Percentiles rank a stretch among this genome's conserved stretches.
Conservation (phyloP, 345 rosid species). For the Gossypium arboreum region DNA sequence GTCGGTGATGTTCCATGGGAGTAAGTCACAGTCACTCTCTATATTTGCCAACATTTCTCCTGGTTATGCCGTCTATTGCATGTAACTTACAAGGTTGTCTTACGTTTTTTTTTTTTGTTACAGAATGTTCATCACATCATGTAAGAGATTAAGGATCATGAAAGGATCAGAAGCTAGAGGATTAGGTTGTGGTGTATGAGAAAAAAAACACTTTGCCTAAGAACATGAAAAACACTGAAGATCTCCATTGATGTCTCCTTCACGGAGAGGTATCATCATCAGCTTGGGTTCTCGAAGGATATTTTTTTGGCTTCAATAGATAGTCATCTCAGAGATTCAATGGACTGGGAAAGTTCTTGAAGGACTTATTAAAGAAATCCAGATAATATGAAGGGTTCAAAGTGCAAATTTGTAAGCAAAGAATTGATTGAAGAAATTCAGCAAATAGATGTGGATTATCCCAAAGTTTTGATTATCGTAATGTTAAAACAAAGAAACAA, state of each 20-base stretch:
- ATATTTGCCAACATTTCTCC: background rate
- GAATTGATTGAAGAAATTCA: background rate
- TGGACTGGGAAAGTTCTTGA: constrained; percentile 13
- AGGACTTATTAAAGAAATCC: background rate
- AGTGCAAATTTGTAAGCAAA: constrained; percentile 19
- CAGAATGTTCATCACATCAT: constrained; percentile 85
- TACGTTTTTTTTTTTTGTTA: constrained; percentile 8
- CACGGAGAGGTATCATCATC: constrained; percentile 14
- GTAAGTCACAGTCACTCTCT: constrained; percentile 23
- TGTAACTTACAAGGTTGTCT: constrained; percentile 4
- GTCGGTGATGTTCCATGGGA: constrained; percentile 89
- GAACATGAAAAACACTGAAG: constrained; percentile 5
- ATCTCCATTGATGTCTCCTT: background rate
- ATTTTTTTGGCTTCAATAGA: constrained; percentile 14
- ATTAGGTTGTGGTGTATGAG: constrained; percentile 57
- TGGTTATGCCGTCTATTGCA: too few species aligned
- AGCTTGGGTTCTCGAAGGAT: constrained; percentile 48
- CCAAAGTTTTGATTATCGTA: constrained; percentile 29
- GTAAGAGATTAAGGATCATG: constrained; percentile 84
- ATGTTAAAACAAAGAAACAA: constrained; percentile 18
- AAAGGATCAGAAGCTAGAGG: constrained; percentile 80
- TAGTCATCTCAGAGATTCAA: constrained; percentile 3
- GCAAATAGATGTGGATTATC: constrained; percentile 15
- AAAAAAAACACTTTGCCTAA: constrained; percentile 6
- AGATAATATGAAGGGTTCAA: constrained; percentile 16